These are phyloP conservation scores for Grosmannia clavigera DNA, from an alignment of 2,329 filamentous ascomycete genomes.

Conservation along the genomic window DNA sequence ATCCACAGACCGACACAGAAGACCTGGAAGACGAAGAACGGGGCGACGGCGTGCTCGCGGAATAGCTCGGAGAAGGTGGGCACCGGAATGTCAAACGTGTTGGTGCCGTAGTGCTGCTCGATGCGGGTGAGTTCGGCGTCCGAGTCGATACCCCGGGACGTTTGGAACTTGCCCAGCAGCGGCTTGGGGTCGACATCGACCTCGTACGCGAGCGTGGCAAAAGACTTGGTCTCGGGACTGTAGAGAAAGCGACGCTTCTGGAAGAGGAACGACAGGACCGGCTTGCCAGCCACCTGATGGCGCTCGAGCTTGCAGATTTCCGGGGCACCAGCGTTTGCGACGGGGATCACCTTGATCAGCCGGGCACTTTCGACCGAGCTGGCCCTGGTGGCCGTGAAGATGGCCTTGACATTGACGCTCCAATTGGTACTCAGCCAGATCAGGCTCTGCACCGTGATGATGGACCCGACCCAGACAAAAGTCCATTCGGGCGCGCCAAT, in stretches of 20 bases:
- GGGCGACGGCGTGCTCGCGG: slow-evolving; percentile 95
- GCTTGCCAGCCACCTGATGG: slow-evolving; percentile 63
- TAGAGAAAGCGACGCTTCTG: slow-evolving; percentile 96
- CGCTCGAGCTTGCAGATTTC: slow-evolving; percentile 76
- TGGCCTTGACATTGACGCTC: slow-evolving; percentile 76
- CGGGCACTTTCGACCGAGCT: slow-evolving; percentile 59
- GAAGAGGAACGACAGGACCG: slow-evolving; percentile 80
- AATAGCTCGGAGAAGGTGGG: slow-evolving; percentile 93
- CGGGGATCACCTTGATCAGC: slow-evolving; percentile 85
- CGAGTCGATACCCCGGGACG: slow-evolving; percentile 60
- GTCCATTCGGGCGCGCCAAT: slow-evolving; percentile 97
- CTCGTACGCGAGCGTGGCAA: slow-evolving; percentile 68
- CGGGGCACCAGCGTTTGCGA: slow-evolving; percentile 75
- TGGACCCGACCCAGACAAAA: slow-evolving; percentile 82
- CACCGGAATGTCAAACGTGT: slow-evolving; percentile 95
- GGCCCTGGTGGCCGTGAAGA: slow-evolving; percentile 68
- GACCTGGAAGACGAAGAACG: slow-evolving; percentile 98
- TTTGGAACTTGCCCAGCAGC: slow-evolving; percentile 63
- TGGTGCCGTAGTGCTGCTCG: slow-evolving; percentile 87
- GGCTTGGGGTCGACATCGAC: slow-evolving; percentile 83
- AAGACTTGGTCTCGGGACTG: slow-evolving; percentile 56
- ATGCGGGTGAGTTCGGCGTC: slow-evolving; percentile 66
- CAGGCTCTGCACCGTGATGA: slow-evolving; percentile 77
- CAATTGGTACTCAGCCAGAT: slow-evolving; percentile 95
- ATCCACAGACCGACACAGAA: slow-evolving; percentile 99